Base-by-base conservation (phyloP, 225 moss, liverwort and hornwort species). In the Sphagnum contortum region DNA sequence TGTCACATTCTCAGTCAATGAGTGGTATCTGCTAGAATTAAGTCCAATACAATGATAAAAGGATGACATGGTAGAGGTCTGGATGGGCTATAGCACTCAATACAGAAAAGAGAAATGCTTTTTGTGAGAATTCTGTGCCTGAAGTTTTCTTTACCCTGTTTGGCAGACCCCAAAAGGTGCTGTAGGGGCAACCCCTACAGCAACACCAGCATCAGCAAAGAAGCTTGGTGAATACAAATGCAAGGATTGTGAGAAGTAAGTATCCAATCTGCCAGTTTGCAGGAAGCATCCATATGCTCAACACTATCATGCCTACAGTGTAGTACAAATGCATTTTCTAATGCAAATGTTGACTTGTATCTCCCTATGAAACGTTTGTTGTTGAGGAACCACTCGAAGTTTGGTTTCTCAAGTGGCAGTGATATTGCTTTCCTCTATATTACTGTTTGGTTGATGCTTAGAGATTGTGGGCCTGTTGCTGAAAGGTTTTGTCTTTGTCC, bases 181-280 rank as follows among this genome's bases (percentile, higher is more conserved):
- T 5, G 45, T 58, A 45, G 46, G 61, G 14, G 10, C n/a, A 13
- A 44, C 29, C 6, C 12, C 58, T 47, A 29, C 29, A 29, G 60
- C 64, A 8, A 56, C 65, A 46, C 67, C 63, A 47, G 69, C 60
- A 4, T 73, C 80, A 6, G 71, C 64, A 2, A 81, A 81, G 71
- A 78, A 75, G 66, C 10, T 61, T 9, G 69, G 80, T 45, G 64
- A 66, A 10, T 66, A 80, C 57, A 60, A 62, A 58, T 84, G 84
- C 56, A 74, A 64, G 3, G 73, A 66, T 0, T 84, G 84, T 69
- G 69, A 76, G 8, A 84, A 64, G 84, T 84, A 68, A 59, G 47
- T 10, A 53, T 14, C 8, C 29, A 29, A 29, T 29, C 29, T 29
- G 29, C 29, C 1, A 29, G 1, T 29, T 29, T 29, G 29, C 29